Evolutionary conservation across 352 stramenopile species (phyloP).

Genomic region (Pythium insidiosum): DNA sequence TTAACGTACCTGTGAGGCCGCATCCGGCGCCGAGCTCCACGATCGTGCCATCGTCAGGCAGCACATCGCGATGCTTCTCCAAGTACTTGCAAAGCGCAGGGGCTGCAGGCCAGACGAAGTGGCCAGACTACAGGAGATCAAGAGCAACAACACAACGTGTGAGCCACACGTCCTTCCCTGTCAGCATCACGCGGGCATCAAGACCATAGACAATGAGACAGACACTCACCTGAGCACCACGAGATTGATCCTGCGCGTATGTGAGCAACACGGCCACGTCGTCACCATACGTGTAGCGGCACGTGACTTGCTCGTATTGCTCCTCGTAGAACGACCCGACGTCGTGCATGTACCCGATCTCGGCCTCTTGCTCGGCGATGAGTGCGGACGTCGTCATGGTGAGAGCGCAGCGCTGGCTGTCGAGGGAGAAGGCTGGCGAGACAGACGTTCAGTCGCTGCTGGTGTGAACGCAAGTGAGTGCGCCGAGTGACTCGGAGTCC

Average conservation of each 20-base stretch:
- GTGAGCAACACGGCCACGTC: conserved; percentile 63
- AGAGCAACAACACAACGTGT: no score
- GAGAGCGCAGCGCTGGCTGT: background rate
- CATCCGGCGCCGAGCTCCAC: conserved; percentile 67
- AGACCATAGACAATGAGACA: background rate
- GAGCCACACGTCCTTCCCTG: background rate
- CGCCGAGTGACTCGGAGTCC: no score
- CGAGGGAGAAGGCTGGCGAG: background rate
- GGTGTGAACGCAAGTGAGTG: no score
- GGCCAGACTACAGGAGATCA: conserved; percentile 30
- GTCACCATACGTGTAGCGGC: conserved; percentile 45
- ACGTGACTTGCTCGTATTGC: conserved; percentile 45
- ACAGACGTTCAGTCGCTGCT: no score
- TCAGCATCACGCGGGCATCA: conserved; percentile 5
- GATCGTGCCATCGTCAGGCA: conserved; percentile 37
- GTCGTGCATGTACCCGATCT: conserved; percentile 12
- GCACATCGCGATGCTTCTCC: conserved; percentile 27
- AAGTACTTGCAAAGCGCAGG: conserved; percentile 63
- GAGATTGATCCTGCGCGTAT: conserved; percentile 54
- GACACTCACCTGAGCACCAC: conserved; percentile 23
- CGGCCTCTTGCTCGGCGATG: conserved; percentile 7
- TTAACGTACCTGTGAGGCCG: conserved; percentile 30
- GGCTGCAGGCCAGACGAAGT: conserved; percentile 64
- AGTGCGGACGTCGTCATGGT: conserved; percentile 2
- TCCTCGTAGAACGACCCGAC: conserved; percentile 11